phyloP scores from a whole-genome alignment of 2,329 filamentous ascomycete genomes.

The Niveomyces coronatus region DNA sequence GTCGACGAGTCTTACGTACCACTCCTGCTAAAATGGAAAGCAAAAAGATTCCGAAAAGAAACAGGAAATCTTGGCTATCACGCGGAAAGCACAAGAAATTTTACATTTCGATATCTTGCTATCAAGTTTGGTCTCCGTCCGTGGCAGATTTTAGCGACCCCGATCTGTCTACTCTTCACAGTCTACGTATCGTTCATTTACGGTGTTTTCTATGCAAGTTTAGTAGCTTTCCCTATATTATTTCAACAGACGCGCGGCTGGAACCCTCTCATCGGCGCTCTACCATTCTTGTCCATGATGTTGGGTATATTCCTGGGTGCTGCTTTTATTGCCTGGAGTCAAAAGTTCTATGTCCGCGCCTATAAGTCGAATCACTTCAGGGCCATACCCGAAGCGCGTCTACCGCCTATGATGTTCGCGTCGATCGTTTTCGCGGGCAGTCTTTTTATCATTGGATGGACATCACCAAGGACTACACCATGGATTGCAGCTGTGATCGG shows the following conservation, averaged over 20 bases:
- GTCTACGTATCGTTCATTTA: neutral
- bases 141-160: neutral
- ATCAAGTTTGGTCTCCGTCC: neutral
- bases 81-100: neutral
- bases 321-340: neutral
- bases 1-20: neutral
- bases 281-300: constrained; percentile 1
- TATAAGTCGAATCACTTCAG: neutral
- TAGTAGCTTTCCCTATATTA: neutral
- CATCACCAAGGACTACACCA: neutral
- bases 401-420: neutral
- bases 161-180: neutral
- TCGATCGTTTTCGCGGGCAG: neutral
- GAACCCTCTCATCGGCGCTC: neutral
- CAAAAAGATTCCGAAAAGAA: neutral
- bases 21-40: neutral
- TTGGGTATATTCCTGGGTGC: neutral
- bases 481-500: neutral
- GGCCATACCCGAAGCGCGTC: neutral
- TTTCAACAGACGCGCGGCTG: neutral
- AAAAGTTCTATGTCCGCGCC: neutral
- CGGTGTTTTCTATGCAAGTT: neutral
- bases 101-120: neutral
- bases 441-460: neutral
- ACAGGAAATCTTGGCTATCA: neutral